Evolutionary conservation across 2,329 filamentous ascomycete species (phyloP).

Genomic region (Triangularia setosa): DNA sequence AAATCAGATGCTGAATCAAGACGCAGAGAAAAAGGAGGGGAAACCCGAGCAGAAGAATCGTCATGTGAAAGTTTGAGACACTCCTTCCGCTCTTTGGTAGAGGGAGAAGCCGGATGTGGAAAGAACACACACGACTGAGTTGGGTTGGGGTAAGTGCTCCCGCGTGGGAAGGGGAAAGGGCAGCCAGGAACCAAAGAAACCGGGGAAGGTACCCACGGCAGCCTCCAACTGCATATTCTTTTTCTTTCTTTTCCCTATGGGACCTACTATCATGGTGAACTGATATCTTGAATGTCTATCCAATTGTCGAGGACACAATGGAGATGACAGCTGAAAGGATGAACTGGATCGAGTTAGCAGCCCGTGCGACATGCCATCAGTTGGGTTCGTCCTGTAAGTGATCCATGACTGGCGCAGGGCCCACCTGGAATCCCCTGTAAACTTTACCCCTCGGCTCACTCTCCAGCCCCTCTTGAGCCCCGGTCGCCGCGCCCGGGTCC

Average conservation of each 20-base stretch:
- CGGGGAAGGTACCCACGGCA: background rate
- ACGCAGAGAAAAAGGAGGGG: background rate
- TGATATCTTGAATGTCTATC: background rate
- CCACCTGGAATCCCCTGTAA: background rate
- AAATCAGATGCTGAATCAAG: background rate
- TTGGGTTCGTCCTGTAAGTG: background rate
- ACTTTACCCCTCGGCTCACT: constrained; percentile 8
- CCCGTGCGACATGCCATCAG: background rate
- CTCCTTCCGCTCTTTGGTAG: background rate
- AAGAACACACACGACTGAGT: background rate
- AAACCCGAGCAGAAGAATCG: background rate
- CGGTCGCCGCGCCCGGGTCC: constrained; percentile 7
- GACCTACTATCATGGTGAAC: too few species aligned
- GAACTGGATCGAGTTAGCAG: background rate
- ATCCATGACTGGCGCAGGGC: background rate
- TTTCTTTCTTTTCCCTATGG: too few species aligned
- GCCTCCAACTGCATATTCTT: too few species aligned
- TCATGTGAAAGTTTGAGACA: background rate
- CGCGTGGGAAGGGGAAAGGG: background rate
- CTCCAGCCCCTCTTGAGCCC: constrained; percentile 3
- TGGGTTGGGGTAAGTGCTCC: background rate
- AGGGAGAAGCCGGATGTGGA: background rate
- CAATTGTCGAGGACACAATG: background rate
- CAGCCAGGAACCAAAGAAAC: background rate
- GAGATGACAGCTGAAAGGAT: background rate